Conservation (phyloP, 257 asterid genomes). For the Agastache rugosa region DNA sequence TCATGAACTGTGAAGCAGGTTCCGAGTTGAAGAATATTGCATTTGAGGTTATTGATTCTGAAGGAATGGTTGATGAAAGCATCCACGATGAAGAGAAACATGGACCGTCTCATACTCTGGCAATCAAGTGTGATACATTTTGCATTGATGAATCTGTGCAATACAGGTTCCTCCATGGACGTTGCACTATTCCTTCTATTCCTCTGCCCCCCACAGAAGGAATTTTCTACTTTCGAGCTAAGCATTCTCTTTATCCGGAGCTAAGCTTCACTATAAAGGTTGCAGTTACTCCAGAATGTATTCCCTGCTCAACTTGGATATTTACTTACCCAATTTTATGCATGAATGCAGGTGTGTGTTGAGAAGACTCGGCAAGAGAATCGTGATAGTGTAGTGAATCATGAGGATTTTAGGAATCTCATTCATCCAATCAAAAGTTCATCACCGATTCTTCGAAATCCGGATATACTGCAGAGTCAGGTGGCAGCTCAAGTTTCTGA, state of each 20-base stretch:
- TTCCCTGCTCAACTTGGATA: neutral
- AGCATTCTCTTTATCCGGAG: constrained; percentile 64
- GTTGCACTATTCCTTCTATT: constrained; percentile 59
- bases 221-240: constrained; percentile 48
- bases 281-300: constrained; percentile 2
- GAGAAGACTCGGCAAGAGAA: constrained; percentile 20
- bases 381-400: constrained; percentile 3
- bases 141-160: constrained; percentile 51
- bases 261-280: constrained; percentile 62
- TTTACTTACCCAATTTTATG: constrained; percentile 5
- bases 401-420: constrained; percentile 17
- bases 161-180: constrained; percentile 59
- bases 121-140: constrained; percentile 44
- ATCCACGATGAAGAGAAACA: constrained; percentile 52
- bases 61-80: constrained; percentile 61
- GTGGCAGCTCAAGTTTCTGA: neutral
- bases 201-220: constrained; percentile 59
- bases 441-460: neutral
- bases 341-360: constrained; percentile 49
- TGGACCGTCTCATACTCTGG: constrained; percentile 62
- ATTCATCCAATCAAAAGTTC: constrained; percentile 7
- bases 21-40: constrained; percentile 55
- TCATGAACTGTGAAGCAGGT: constrained; percentile 54
- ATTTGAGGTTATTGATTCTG: constrained; percentile 56
- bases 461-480: neutral